These are phyloP conservation scores for Penicillium dipodomyicola DNA, from an alignment of 495 filamentous ascomycete species.

Conservation along the genomic window DNA sequence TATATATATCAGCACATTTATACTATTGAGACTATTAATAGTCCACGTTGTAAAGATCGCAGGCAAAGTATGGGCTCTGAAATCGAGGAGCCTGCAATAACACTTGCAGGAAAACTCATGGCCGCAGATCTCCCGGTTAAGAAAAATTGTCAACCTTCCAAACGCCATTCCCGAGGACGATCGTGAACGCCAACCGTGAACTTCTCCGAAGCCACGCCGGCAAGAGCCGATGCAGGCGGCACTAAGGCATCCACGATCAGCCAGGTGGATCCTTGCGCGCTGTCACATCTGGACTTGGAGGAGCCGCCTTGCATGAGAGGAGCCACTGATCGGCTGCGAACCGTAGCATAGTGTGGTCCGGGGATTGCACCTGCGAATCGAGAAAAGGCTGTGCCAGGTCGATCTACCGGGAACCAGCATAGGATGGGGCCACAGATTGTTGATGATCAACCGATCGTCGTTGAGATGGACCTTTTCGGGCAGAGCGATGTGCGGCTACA, in stretches of 20 bases:
- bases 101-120: conserved; percentile 12
- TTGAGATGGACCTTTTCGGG: conserved; percentile 1
- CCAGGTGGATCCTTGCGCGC: conserved; percentile 24
- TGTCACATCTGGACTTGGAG: conserved; percentile 23
- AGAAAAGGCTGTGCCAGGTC: neutral
- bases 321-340: conserved; percentile 23
- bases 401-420: conserved; percentile 14
- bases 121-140: conserved; percentile 18
- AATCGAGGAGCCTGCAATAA: neutral
- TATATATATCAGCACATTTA: neutral
- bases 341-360: conserved; percentile 10
- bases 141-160: conserved; percentile 10
- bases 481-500: conserved; percentile 5
- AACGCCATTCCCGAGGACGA: conserved; percentile 13
- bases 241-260: conserved; percentile 16
- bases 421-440: conserved; percentile 7
- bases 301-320: conserved; percentile 28
- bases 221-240: conserved; percentile 28
- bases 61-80: neutral
- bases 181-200: conserved; percentile 22
- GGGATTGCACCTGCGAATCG: neutral
- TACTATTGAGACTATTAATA: neutral
- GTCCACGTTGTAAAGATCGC: neutral
- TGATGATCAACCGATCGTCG: conserved; percentile 8
- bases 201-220: conserved; percentile 27